Percentiles rank a stretch among this genome's conserved stretches.
These are phyloP conservation scores for Rhizodiscina lignyota DNA, from an alignment of 495 filamentous ascomycete genomes.

Conservation along the genomic window DNA sequence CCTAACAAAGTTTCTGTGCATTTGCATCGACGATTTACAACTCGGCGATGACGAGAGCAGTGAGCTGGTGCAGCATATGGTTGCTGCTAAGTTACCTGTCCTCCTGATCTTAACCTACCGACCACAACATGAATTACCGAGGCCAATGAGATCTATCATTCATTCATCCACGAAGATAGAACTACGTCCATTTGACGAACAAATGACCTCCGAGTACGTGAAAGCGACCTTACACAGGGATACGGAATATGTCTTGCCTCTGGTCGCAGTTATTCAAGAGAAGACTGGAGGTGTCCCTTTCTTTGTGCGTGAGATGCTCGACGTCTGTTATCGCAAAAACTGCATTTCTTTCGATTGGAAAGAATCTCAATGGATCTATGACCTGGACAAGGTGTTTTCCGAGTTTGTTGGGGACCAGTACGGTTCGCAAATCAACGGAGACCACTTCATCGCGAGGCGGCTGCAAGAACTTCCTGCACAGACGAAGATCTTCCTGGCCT, in stretches of 20 bases:
- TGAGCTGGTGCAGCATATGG: slow-evolving; percentile 60
- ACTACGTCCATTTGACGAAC: slow-evolving; percentile 50
- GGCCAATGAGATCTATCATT: slow-evolving; percentile 12
- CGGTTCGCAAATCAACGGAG: slow-evolving; percentile 60
- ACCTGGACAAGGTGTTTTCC: slow-evolving; percentile 65
- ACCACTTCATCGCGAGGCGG: slow-evolving; percentile 61
- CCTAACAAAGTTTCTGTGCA: slow-evolving; percentile 60
- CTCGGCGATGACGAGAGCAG: slow-evolving; percentile 74
- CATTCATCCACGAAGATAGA: slow-evolving; percentile 37
- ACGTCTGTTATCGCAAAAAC: slow-evolving; percentile 65
- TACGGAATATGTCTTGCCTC: slow-evolving; percentile 39
- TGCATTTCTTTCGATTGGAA: slow-evolving; percentile 77
- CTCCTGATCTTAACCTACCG: slow-evolving; percentile 56
- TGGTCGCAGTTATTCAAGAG: slow-evolving; percentile 62
- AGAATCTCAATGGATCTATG: slow-evolving; percentile 61
- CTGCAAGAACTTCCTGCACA: slow-evolving; percentile 58
- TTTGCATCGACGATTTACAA: slow-evolving; percentile 75
- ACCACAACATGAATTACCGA: slow-evolving; percentile 27
- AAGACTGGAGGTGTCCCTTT: slow-evolving; percentile 74
- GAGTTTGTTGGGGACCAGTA: slow-evolving; percentile 63
- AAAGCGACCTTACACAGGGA: slow-evolving; percentile 51
- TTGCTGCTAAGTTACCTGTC: slow-evolving; percentile 55
- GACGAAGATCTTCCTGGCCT: slow-evolving; percentile 63
- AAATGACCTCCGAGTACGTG: slow-evolving; percentile 62
- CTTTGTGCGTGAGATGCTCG: slow-evolving; percentile 82